Base-by-base conservation (phyloP, 2,329 filamentous ascomycete genomes). In the Trichoderma atrobrunneum region DNA sequence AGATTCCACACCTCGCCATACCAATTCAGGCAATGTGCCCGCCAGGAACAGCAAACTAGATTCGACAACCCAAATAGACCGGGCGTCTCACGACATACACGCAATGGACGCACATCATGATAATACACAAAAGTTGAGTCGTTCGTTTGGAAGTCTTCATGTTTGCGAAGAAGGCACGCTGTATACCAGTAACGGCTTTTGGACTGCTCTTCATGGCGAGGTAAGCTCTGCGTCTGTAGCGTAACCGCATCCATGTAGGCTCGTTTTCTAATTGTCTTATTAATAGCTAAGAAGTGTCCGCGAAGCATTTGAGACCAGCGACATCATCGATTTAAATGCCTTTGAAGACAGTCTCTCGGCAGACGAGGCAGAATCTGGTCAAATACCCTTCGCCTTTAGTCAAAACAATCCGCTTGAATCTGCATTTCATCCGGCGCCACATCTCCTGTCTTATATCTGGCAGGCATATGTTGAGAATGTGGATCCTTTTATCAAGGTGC, bases 151-250 rank as follows among this genome's bases (percentile, higher is more conserved):
- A 3, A 59, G 48, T 7, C 63, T 65, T 10, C 65, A 68, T 11
- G n/a, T 57, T 60, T 57, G 65, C 24, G 65, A 57, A 59, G 24
- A 54, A 8, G 65, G 65, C n/a, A 65, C 43, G 7, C 36, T 80
- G 11, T 77, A 78, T 36, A 76, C 79, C 21, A 78, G 76, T 18
- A 80, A 79, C 14, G 75, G 76, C 0, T 80, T 80, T 67, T 80
- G 79, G 79, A 74, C 78, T 5, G 75, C 80, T 7, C 80, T 80
- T 59, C 80, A 79, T 56, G 69, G 72, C 21, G 78, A 80, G 72
- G 78, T 78, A 66, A 39, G 48, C 18, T 34, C 16, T n/a, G 12
- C 24, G 2, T 24, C 28, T n/a, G 10, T 3, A 34, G 14, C 34
- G 16, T 18, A 26, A 3, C 6, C 30, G 6, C 18, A 48, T n/a